Conservation (phyloP, 2,329 filamentous ascomycete species). For the Leptoxyphium fumago region DNA sequence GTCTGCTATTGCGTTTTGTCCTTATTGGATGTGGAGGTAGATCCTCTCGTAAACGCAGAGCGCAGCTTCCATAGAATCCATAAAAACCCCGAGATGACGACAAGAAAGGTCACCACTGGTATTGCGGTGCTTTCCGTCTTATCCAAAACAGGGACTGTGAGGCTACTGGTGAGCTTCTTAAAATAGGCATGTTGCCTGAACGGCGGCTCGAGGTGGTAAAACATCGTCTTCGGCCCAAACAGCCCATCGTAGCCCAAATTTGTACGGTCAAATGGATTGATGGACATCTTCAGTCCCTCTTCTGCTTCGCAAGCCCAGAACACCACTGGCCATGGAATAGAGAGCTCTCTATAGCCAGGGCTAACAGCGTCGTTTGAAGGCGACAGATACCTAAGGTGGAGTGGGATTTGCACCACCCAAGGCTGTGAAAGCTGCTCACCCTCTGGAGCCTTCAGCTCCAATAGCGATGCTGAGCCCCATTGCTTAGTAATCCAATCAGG, state of each 20-base stretch:
- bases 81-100: slow-evolving; percentile 28
- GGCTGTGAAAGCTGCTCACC: slow-evolving; percentile 2
- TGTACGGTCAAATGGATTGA: slow-evolving; percentile 73
- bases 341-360: slow-evolving; percentile 36
- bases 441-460: slow-evolving; percentile 46
- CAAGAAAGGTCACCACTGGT: slow-evolving; percentile 27
- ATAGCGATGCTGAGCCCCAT: slow-evolving; percentile 68
- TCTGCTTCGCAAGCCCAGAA: slow-evolving; percentile 79
- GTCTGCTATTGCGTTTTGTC: too few species aligned
- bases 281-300: slow-evolving; percentile 48
- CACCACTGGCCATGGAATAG: slow-evolving; percentile 66
- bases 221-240: slow-evolving; percentile 63
- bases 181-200: neutral
- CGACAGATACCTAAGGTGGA: slow-evolving; percentile 71
- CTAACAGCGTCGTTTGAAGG: slow-evolving; percentile 32
- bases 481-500: slow-evolving; percentile 61
- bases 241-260: slow-evolving; percentile 74
- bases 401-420: slow-evolving; percentile 59
- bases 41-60: neutral
- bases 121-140: slow-evolving; percentile 22
- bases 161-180: slow-evolving; percentile 13
- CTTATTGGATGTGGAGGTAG: too few species aligned
- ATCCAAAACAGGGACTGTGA: slow-evolving; percentile 30
- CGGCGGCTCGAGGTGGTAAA: slow-evolving; percentile 51
- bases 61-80: slow-evolving; percentile 29